Evolutionary conservation across 331 rosid species (phyloP), one percentile per base, ranked within the genome.

Genomic region (Acacia concinna): DNA sequence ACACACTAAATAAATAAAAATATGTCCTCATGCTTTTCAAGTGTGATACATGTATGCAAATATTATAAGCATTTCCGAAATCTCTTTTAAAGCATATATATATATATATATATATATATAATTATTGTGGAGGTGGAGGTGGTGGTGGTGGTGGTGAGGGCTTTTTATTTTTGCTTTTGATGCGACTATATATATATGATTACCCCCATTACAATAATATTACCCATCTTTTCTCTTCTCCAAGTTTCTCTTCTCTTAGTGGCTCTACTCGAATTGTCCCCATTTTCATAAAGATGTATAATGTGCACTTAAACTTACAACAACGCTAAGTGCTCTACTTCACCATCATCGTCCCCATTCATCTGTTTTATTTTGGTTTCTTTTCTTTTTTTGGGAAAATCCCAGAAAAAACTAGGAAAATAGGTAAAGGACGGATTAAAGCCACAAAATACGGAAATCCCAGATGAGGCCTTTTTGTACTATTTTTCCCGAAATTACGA

Each of bases 261-360:
- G 83, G 81, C 81, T 83, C 81, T 72, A 79, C 84, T 76, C 71
- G 71, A 82, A 79, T 66, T 79, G 84, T 82, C 81, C 10, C 75
- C 83, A 82, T 86, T 79, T 67, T n/a, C 46, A 80, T 68, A 76
- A 65, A 21, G 47, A 8, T 1, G 2, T 38, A 74, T n/a, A n/a
- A n/a, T 27, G 63, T 21, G 23, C 27, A 21, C 27, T 13, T 13
- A 52, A 82, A 79, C 84, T 70, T 71, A 23, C 28, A 14, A n/a
- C n/a, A 76, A 73, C 4, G 62, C 62, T 66, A 21, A 82, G 89
- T 79, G 86, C 82, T 67, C 82, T 67, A 25, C 82, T 67, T 38
- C 43, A 46, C 51, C 77, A 71, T 46, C 79, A 71, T 37, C 79
- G 67, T 70, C 69, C 28, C 44, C 77, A 70, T 82, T 11, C 52